Conservation (phyloP, 495 filamentous ascomycete species). For the Xylaria bambusicola region DNA sequence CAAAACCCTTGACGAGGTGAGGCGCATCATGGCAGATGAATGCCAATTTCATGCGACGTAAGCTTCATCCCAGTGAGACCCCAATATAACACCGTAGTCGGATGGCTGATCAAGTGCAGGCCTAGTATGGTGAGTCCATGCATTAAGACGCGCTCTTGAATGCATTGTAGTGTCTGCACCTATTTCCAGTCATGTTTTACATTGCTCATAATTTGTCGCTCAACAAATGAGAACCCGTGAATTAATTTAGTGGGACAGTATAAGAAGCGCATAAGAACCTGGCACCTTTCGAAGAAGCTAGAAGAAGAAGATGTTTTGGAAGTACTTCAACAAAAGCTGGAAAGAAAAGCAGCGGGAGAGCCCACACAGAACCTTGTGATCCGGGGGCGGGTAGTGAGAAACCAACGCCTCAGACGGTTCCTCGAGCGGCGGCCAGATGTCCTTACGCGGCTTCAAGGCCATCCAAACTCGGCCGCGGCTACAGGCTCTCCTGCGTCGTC, state of each 20-base stretch:
- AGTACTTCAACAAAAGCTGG: slow-evolving; percentile 17
- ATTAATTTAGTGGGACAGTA: slow-evolving; percentile 14
- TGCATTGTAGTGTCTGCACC: slow-evolving; percentile 9
- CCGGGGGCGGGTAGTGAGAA: slow-evolving; percentile 21
- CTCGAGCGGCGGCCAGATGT: slow-evolving; percentile 18
- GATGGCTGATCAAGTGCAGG: slow-evolving; percentile 12
- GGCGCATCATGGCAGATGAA: slow-evolving; percentile 35
- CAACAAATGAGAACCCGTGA: not conserved
- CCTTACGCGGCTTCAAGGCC: slow-evolving; percentile 14
- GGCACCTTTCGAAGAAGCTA: slow-evolving; percentile 22
- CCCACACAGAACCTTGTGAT: slow-evolving; percentile 8
- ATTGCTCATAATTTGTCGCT: slow-evolving; percentile 5
- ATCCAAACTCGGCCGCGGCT: not conserved
- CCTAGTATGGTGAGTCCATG: slow-evolving; percentile 22
- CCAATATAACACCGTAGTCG: slow-evolving; percentile 5
- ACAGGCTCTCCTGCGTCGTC: slow-evolving; percentile 10
- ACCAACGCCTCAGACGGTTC: slow-evolving; percentile 18
- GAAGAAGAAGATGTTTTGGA: slow-evolving; percentile 20
- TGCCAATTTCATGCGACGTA: slow-evolving; percentile 35
- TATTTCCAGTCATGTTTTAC: not conserved
- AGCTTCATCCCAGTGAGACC: slow-evolving; percentile 12
- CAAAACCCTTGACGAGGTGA: slow-evolving; percentile 41
- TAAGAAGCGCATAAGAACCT: slow-evolving; percentile 22
- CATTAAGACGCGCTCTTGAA: slow-evolving; percentile 1
- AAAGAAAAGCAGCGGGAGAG: slow-evolving; percentile 17